phyloP scores from a whole-genome alignment of 768 basidiomycete genomes.

The Tremella yokohamensis region DNA sequence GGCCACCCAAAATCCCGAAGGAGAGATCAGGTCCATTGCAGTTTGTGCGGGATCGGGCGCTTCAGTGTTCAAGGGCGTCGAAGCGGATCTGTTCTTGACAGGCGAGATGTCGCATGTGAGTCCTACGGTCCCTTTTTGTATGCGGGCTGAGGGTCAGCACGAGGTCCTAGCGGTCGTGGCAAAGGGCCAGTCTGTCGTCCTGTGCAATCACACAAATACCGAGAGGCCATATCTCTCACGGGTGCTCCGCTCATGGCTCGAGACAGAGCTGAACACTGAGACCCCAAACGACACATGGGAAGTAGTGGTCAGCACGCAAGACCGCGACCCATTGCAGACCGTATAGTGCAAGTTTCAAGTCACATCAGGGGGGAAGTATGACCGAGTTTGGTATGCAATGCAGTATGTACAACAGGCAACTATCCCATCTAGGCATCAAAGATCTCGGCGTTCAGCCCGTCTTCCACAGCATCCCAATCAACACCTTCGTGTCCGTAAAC shows the following conservation, averaged over 20 bases:
- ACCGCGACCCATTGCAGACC: conserved; percentile 65
- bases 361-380: neutral
- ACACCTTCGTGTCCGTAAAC: conserved; percentile 69
- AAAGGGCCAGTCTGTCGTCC: conserved; percentile 70
- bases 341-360: conserved; percentile 2
- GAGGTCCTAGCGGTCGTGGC: conserved; percentile 79
- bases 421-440: conserved; percentile 60
- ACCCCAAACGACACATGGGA: conserved; percentile 51
- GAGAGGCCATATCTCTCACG: conserved; percentile 83
- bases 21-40: conserved; percentile 60
- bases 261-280: conserved; percentile 55
- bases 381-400: neutral
- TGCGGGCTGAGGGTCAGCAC: conserved; percentile 59
- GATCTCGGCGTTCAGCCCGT: conserved; percentile 75
- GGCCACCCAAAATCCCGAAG: conserved; percentile 26
- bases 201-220: conserved; percentile 89
- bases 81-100: conserved; percentile 84
- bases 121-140: neutral
- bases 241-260: conserved; percentile 65
- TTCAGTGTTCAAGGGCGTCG: conserved; percentile 60
- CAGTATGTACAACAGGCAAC: neutral
- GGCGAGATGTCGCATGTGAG: conserved; percentile 86
- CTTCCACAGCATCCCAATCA: conserved; percentile 87
- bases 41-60: conserved; percentile 85
- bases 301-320: conserved; percentile 68